Percentiles rank a stretch among this genome's conserved stretches.
Evolutionary conservation across 805 yeast genomes (phyloP).

Genomic region (Barnettozyma wickerhamii): DNA sequence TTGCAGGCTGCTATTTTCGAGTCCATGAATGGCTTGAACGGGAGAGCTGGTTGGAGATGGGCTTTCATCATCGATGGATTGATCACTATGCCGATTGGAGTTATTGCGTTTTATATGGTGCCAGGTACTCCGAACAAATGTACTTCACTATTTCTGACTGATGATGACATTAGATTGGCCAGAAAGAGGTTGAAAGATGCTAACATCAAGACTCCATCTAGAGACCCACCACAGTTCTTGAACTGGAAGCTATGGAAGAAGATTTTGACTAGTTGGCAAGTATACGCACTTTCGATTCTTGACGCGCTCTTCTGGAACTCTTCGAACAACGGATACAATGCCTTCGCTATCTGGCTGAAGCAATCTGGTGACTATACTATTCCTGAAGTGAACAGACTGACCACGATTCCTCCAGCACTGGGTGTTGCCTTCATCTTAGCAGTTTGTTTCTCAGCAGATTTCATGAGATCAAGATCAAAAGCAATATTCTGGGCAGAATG

Average conservation of each 20-base stretch:
- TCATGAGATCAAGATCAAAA: constrained; percentile 37
- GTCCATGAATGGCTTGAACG: constrained; percentile 37
- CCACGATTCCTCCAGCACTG: constrained; percentile 28
- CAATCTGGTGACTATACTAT: constrained; percentile 33
- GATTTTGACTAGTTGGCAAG: constrained; percentile 50
- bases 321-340: constrained; percentile 40
- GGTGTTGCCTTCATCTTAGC: constrained; percentile 7
- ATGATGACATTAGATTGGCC: constrained; percentile 52
- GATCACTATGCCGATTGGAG: constrained; percentile 53
- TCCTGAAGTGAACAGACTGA: constrained; percentile 34
- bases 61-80: constrained; percentile 58
- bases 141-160: constrained; percentile 47
- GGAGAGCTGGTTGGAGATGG: constrained; percentile 62
- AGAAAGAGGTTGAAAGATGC: constrained; percentile 36
- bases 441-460: constrained; percentile 24
- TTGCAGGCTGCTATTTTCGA: constrained; percentile 43
- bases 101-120: constrained; percentile 48
- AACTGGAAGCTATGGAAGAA: constrained; percentile 46
- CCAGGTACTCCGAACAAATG: constrained; percentile 67
- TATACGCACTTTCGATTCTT: constrained; percentile 44
- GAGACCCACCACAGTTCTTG: constrained; percentile 30
- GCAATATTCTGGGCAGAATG: constrained; percentile 39
- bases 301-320: constrained; percentile 53
- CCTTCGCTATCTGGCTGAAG: constrained; percentile 41
- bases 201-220: constrained; percentile 29